Evolutionary conservation across 1,284 basidiomycete genomes (phyloP).

Genomic region (Puccinia coronata): DNA sequence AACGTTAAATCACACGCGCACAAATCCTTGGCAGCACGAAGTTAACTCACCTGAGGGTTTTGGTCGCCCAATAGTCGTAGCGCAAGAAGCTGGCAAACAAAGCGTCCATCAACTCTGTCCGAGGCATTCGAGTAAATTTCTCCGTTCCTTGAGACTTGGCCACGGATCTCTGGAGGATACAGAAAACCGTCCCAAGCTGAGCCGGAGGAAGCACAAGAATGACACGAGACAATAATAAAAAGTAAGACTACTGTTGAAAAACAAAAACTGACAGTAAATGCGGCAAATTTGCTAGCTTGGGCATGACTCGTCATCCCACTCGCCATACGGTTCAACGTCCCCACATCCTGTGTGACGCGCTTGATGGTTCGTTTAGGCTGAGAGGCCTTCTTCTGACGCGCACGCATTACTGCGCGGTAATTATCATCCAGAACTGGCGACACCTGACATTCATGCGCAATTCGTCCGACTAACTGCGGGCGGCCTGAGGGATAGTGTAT

Average conservation of each 20-base stretch:
- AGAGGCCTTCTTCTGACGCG: conserved; percentile 59
- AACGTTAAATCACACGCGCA: neutral
- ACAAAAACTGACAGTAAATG: conserved; percentile 54
- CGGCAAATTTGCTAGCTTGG: conserved; percentile 53
- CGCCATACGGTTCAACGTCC: conserved; percentile 58
- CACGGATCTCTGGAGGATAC: conserved; percentile 51
- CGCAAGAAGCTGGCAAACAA: conserved; percentile 79
- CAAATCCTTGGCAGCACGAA: neutral
- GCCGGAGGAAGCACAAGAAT: neutral
- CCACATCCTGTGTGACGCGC: conserved; percentile 59
- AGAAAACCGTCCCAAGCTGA: neutral
- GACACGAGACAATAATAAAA: neutral
- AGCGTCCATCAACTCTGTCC: conserved; percentile 82
- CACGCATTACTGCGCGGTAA: conserved; percentile 61
- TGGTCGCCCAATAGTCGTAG: conserved; percentile 79
- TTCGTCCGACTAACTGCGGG: conserved; percentile 55
- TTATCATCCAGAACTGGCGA: conserved; percentile 58
- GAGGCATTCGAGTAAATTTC: conserved; percentile 77
- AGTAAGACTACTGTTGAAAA: neutral
- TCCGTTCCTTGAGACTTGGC: conserved; percentile 51
- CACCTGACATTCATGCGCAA: conserved; percentile 59
- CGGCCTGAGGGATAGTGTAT: conserved; percentile 48
- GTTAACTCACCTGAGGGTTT: conserved; percentile 62
- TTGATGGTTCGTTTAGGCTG: conserved; percentile 61
- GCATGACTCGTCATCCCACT: conserved; percentile 52